Percentiles rank a stretch among this genome's conserved stretches.
Evolutionary conservation across 129 eudicot genomes (phyloP).

Genomic region (Logfia minima): DNA sequence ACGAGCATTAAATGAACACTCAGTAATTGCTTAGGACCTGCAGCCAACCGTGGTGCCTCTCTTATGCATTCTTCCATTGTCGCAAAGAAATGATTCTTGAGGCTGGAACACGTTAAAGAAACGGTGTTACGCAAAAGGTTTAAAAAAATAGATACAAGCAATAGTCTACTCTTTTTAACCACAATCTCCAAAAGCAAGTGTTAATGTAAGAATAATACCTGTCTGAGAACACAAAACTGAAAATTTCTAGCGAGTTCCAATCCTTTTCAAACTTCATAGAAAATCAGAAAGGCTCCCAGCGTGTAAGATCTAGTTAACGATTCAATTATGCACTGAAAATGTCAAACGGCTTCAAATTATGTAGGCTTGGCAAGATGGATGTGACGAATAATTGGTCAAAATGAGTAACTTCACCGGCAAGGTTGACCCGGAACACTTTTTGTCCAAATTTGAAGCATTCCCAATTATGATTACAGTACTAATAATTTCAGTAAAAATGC

Average conservation of each 20-base stretch:
- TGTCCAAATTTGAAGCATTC: too few species aligned
- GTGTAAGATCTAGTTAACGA: conserved; percentile 36
- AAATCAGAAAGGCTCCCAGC: conserved; percentile 83
- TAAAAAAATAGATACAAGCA: background rate
- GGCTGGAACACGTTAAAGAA: too few species aligned
- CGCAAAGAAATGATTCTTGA: too few species aligned
- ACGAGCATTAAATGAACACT: too few species aligned
- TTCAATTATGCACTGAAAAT: conserved; percentile 5
- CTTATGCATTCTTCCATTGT: too few species aligned
- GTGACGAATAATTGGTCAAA: background rate
- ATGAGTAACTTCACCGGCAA: background rate
- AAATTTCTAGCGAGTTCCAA: conserved; percentile 34
- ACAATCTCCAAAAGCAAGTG: background rate
- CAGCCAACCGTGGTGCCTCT: too few species aligned
- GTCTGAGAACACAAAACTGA: conserved; percentile 69
- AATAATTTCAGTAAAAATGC: too few species aligned
- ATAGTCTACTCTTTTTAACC: background rate
- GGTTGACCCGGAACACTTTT: background rate
- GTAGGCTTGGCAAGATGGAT: background rate
- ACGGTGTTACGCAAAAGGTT: too few species aligned
- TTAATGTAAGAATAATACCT: conserved; percentile 43
- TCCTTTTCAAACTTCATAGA: conserved; percentile 89
- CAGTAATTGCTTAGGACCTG: too few species aligned
- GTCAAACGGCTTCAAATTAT: background rate
- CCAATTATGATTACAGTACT: too few species aligned